Conservation (phyloP, 1,139 yeast species). For the Sugiyamaella sp. region DNA sequence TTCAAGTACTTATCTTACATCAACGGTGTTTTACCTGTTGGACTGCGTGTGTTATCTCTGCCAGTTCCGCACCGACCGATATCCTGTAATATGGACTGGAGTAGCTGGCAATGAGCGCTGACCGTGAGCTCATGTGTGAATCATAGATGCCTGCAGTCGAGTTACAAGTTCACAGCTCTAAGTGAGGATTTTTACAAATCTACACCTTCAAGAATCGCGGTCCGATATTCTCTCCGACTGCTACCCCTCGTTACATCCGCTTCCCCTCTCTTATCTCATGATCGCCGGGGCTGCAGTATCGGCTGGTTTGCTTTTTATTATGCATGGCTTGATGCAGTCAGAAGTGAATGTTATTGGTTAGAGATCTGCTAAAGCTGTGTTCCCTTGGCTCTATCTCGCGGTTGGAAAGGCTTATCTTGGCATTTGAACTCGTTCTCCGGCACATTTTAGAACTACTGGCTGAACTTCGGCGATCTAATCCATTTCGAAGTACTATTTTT, state of each 20-base stretch:
- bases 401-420: constrained; percentile 5
- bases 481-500: neutral
- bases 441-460: no score
- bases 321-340: neutral
- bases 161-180: no score
- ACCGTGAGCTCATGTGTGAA: no score
- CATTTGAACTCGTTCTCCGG: no score
- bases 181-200: no score
- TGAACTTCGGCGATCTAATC: neutral
- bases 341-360: constrained; percentile 5
- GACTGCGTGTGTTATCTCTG: neutral
- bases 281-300: neutral
- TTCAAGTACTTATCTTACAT: neutral
- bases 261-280: neutral
- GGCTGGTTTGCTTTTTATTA: neutral
- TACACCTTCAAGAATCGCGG: no score
- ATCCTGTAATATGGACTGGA: no score
- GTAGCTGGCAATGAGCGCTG: no score
- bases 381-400: neutral
- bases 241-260: neutral
- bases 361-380: neutral
- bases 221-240: neutral
- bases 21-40: neutral
- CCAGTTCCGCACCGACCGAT: no score
- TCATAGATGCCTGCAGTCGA: no score